These are phyloP conservation scores for Stereocaulon alpinum DNA, from an alignment of 495 filamentous ascomycete genomes.

Conservation along the genomic window DNA sequence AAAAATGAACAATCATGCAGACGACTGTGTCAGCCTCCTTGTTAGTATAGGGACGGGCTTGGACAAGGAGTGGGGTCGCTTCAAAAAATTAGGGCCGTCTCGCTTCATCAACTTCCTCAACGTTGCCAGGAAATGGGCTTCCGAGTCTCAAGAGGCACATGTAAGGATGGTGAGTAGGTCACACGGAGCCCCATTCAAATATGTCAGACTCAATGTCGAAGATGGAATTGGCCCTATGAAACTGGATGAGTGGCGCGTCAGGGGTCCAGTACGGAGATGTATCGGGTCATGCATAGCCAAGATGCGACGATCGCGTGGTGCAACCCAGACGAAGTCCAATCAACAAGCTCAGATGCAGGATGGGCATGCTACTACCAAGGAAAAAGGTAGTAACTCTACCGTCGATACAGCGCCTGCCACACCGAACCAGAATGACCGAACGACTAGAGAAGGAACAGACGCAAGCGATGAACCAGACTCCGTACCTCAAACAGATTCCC, in stretches of 20 bases:
- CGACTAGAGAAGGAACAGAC: not conserved
- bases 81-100: constrained; percentile 2
- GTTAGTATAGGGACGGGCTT: constrained; percentile 28
- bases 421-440: not conserved
- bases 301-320: not conserved
- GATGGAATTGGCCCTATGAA: constrained; percentile 34
- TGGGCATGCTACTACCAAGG: too few relatives aligned
- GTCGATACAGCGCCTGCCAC: too few relatives aligned
- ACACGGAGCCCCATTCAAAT: constrained; percentile 16
- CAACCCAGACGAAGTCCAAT: not conserved
- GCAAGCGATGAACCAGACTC: not conserved
- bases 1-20: constrained; percentile 15
- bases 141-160: constrained; percentile 13
- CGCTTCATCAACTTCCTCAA: constrained; percentile 11
- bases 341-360: not conserved
- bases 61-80: constrained; percentile 6
- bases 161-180: constrained; percentile 1
- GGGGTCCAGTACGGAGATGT: constrained; percentile 2
- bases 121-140: constrained; percentile 17
- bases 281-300: constrained; percentile 10
- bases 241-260: constrained; percentile 29
- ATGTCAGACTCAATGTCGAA: constrained; percentile 40
- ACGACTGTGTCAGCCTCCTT: constrained; percentile 13
- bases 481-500: not conserved
- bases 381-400: not conserved